Base-by-base conservation (phyloP, 352 stramenopile species). In the Pythium brachiatum region DNA sequence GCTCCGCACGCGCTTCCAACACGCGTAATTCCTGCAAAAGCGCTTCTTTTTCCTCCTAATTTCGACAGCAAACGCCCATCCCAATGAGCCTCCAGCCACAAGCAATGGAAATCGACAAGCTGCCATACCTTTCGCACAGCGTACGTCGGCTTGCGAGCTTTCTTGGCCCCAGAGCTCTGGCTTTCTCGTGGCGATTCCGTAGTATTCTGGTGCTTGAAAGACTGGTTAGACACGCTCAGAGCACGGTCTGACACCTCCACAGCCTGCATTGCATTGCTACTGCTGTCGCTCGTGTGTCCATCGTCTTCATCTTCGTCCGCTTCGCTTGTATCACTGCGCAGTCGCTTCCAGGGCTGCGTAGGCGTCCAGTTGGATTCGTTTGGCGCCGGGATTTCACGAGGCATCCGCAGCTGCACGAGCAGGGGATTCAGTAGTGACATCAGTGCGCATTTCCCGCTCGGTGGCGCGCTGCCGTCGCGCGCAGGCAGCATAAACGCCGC, bases 41-140 rank as follows among this genome's bases (percentile, higher is more conserved):
- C 44, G 31, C 16, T 23, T 43, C 27, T 16, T 61, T 67, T 26
- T 60, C 60, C 39, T 67, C 60, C 53, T 67, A 57, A 12, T 23
- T 44, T 4, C 36, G n/a, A n/a, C n/a, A n/a, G n/a, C n/a, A n/a
- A n/a, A n/a, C n/a, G n/a, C n/a, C n/a, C n/a, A n/a, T n/a, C n/a
- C n/a, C n/a, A n/a, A n/a, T n/a, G n/a, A n/a, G n/a, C n/a, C n/a
- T 36, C 31, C 7, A 9, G 7, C 31, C 31, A 36, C 15, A 18
- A 51, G 0, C n/a, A 1, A 47, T 48, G 21, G n/a, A 9, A 25
- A 51, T 60, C 34, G 23, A 36, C n/a, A 60, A 9, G n/a, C 21
- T 20, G 21, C 20, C 31, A 15, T 34, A 58, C 52, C 32, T 58
- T 62, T 27, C 43, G 55, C 55, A 48, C 41, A 25, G 43, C 34